These are phyloP conservation scores for Trematosphaeria pertusa DNA, from an alignment of 2,329 filamentous ascomycete species.

Conservation along the genomic window DNA sequence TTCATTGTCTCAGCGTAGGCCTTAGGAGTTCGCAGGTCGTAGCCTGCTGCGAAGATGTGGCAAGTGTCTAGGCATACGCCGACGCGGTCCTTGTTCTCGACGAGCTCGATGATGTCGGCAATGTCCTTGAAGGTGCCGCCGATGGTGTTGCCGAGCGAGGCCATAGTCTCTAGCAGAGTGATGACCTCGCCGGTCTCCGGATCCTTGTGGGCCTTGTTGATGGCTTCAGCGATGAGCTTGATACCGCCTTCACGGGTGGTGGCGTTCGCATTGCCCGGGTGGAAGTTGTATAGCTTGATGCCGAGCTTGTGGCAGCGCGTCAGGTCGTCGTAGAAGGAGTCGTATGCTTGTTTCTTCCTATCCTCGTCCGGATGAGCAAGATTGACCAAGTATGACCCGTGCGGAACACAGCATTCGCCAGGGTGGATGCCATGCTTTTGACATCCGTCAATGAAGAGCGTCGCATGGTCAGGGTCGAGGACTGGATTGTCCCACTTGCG, in stretches of 20 bases:
- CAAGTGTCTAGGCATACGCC: conserved; percentile 98
- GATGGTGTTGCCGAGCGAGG: conserved; percentile 81
- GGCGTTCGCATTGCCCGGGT: conserved; percentile 80
- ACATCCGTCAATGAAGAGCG: conserved; percentile 74
- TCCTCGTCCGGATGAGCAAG: conserved; percentile 81
- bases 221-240: conserved; percentile 76
- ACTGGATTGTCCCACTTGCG: conserved; percentile 91
- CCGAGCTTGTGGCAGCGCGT: conserved; percentile 83
- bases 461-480: conserved; percentile 70
- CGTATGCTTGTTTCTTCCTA: conserved; percentile 86
- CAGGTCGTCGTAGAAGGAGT: conserved; percentile 86
- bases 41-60: conserved; percentile 92
- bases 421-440: conserved; percentile 74
- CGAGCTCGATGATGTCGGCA: conserved; percentile 77
- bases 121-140: conserved; percentile 87
- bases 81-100: conserved; percentile 82
- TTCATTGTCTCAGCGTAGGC: conserved; percentile 76
- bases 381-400: conserved; percentile 96
- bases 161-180: conserved; percentile 95
- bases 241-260: conserved; percentile 74
- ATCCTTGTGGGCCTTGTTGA: conserved; percentile 82
- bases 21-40: conserved; percentile 80
- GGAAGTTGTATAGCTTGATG: conserved; percentile 96
- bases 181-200: conserved; percentile 71
- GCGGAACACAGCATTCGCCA: conserved; percentile 79